These are phyloP conservation scores for Ophiostoma himal-ulmi DNA, from an alignment of 2,329 filamentous ascomycete species.

Conservation along the genomic window DNA sequence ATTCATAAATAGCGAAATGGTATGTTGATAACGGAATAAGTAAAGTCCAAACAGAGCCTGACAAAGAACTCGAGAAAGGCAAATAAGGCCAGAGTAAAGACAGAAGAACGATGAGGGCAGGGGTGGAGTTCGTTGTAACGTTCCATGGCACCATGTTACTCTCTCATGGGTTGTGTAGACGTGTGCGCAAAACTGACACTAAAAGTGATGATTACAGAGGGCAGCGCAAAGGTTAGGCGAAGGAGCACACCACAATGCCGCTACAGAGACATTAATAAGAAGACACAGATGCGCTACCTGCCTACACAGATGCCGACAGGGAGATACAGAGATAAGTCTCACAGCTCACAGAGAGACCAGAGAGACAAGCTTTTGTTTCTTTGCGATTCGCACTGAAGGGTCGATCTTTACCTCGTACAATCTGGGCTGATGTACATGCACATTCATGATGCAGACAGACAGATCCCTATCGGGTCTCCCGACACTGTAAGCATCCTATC, in stretches of 20 bases:
- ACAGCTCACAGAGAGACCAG: not conserved
- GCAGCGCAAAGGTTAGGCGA: not conserved
- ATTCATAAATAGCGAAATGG: not conserved
- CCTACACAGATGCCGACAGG: no score
- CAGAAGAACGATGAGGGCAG: not conserved
- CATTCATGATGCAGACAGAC: not conserved
- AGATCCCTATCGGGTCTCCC: slow-evolving; percentile 3
- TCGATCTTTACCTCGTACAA: not conserved
- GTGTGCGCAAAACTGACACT: not conserved
- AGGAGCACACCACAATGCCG: not conserved
- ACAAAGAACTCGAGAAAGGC: not conserved
- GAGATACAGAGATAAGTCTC: no score
- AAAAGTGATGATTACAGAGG: not conserved
- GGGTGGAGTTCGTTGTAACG: slow-evolving; percentile 8
- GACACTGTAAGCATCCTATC: slow-evolving; percentile 1
- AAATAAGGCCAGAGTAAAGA: not conserved
- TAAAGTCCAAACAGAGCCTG: not conserved
- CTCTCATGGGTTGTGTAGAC: not conserved
- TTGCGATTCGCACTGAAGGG: not conserved
- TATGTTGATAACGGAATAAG: not conserved
- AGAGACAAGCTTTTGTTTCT: not conserved
- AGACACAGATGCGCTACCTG: no score
- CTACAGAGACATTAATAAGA: no score
- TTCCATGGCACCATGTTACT: slow-evolving; percentile 9
- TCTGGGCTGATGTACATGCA: not conserved